Conservation (phyloP, 2,329 filamentous ascomycete genomes). For the Penicillium rolfsii region DNA sequence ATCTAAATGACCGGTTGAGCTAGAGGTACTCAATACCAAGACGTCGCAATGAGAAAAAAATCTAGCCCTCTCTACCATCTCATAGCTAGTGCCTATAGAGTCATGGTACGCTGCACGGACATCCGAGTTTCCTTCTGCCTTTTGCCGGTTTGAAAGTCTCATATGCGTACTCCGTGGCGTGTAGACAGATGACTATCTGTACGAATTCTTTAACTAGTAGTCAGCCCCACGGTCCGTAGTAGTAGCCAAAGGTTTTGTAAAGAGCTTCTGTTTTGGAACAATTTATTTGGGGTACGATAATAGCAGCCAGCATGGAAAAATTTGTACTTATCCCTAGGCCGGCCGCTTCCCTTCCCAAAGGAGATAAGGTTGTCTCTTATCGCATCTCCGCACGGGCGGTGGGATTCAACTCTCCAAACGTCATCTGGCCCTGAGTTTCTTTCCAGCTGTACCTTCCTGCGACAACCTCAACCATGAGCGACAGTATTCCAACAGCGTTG, state of each 20-base stretch:
- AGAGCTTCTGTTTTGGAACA: too few species aligned
- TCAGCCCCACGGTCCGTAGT: neutral
- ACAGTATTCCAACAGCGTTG: constrained; percentile 70
- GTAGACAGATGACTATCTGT: neutral
- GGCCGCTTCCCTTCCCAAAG: neutral
- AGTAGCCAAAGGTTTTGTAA: neutral
- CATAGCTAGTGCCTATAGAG: neutral
- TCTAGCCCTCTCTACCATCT: neutral
- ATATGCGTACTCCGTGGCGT: too few species aligned
- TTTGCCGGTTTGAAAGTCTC: too few species aligned
- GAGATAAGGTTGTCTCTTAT: constrained; percentile 14
- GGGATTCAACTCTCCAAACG: constrained; percentile 26
- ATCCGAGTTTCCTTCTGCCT: too few species aligned
- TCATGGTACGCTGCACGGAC: neutral
- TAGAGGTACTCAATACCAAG: neutral
- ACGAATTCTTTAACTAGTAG: neutral
- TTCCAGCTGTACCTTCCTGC: constrained; percentile 6
- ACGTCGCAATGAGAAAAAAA: neutral
- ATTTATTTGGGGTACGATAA: neutral
- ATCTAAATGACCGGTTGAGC: neutral
- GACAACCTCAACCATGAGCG: constrained; percentile 63
- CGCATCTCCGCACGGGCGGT: constrained; percentile 31
- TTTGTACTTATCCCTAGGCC: neutral
- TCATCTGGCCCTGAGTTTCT: constrained; percentile 23
- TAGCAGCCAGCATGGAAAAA: neutral